phyloP scores from a whole-genome alignment of 2,329 filamentous ascomycete genomes.

The Ambrosiella xylebori region DNA sequence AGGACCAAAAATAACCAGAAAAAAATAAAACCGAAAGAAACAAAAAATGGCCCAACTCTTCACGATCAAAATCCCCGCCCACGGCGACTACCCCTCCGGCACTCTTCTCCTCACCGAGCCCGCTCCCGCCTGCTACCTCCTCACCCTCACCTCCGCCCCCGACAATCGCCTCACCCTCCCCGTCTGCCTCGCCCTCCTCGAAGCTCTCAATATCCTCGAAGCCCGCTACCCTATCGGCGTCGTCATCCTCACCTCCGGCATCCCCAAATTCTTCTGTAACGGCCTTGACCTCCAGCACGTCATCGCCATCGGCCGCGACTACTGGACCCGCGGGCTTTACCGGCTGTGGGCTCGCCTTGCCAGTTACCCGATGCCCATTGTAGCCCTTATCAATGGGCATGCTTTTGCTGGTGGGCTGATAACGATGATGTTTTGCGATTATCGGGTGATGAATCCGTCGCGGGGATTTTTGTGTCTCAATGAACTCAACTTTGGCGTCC shows the following conservation, averaged over 20 bases:
- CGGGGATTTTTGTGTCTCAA: constrained; percentile 66
- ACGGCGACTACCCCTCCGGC: constrained; percentile 32
- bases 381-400: constrained; percentile 66
- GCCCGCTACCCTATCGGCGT: constrained; percentile 48
- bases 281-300: constrained; percentile 61
- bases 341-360: constrained; percentile 4
- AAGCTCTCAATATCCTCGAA: constrained; percentile 61
- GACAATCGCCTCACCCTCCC: constrained; percentile 60
- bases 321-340: constrained; percentile 30
- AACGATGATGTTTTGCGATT: constrained; percentile 68
- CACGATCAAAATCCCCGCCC: constrained; percentile 36
- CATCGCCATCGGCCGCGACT: constrained; percentile 38
- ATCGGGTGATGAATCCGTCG: constrained; percentile 55
- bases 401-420: constrained; percentile 71
- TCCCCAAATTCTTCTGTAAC: constrained; percentile 68
- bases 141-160: constrained; percentile 52
- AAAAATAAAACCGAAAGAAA: not conserved
- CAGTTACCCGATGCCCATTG: constrained; percentile 60
- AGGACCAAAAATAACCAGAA: not conserved
- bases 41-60: constrained; percentile 27
- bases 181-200: constrained; percentile 49
- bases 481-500: constrained; percentile 63
- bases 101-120: constrained; percentile 46
- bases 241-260: constrained; percentile 57
- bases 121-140: constrained; percentile 45